Conservation (phyloP, 1,139 yeast genomes). For the Yamadazyma blattariae region DNA sequence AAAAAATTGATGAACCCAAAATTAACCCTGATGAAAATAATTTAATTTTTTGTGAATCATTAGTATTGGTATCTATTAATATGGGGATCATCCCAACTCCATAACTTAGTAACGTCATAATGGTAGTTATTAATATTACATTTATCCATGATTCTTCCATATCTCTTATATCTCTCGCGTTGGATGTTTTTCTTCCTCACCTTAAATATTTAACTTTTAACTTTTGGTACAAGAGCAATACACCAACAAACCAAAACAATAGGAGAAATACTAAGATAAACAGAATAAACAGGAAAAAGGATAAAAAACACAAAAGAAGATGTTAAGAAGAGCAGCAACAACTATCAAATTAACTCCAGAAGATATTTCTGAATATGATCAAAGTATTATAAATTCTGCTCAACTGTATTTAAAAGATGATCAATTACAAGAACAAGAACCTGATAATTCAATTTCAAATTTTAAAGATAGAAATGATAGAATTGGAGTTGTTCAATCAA, state of each 20-base stretch:
- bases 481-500: constrained; percentile 9
- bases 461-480: constrained; percentile 16
- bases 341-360: constrained; percentile 63
- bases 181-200: too few relatives aligned
- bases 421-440: constrained; percentile 13
- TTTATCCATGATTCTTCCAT: constrained; percentile 10
- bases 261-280: too few relatives aligned
- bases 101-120: constrained; percentile 32
- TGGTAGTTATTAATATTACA: constrained; percentile 10
- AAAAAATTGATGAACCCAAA: constrained; percentile 60
- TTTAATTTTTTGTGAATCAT: constrained; percentile 25
- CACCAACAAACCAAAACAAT: too few relatives aligned
- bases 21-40: constrained; percentile 61
- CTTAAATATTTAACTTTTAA: too few relatives aligned
- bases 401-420: constrained; percentile 11
- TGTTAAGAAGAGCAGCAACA: constrained; percentile 67
- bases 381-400: constrained; percentile 17
- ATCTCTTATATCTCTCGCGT: background rate
- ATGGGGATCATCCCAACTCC: constrained; percentile 33
- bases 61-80: constrained; percentile 14
- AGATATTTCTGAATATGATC: constrained; percentile 62
- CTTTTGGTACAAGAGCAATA: background rate
- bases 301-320: too few relatives aligned
- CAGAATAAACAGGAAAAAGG: too few relatives aligned
- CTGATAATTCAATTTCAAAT: constrained; percentile 13